A percentile compares a stretch with the other conserved stretches of the same genome.
phyloP scores from a whole-genome alignment of 371 early-diverging fungal genomes.

The Gilbertella persicaria region DNA sequence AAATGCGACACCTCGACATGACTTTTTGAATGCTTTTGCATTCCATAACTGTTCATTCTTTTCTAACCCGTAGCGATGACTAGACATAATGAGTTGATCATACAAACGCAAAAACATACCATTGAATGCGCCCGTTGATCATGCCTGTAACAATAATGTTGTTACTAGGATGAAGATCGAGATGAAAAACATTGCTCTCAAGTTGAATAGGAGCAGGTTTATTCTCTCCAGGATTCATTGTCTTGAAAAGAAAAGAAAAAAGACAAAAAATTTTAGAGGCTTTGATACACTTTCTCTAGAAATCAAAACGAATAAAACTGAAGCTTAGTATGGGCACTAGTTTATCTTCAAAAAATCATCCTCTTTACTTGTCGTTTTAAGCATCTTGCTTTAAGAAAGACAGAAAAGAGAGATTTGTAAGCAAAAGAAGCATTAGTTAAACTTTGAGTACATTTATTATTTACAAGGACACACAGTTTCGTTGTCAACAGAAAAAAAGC shows the following conservation, averaged over 20 bases:
- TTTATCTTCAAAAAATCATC: too few species aligned
- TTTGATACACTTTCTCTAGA: too few species aligned
- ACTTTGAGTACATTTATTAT: too few species aligned
- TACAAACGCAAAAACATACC: slow-evolving; percentile 13
- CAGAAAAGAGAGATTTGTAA: too few species aligned
- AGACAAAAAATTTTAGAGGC: neutral
- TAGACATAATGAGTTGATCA: slow-evolving; percentile 10
- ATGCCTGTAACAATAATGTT: slow-evolving; percentile 70
- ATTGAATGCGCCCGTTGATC: slow-evolving; percentile 71
- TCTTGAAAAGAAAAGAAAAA: too few species aligned
- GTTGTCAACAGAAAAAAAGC: too few species aligned
- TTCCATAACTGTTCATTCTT: slow-evolving; percentile 58
- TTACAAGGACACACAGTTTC: too few species aligned
- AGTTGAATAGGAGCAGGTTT: slow-evolving; percentile 22
- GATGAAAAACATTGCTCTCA: slow-evolving; percentile 59
- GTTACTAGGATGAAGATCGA: slow-evolving; percentile 69
- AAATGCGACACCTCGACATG: slow-evolving; percentile 77
- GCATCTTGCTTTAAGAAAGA: too few species aligned
- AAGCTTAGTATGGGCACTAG: too few species aligned
- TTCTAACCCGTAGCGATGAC: slow-evolving; percentile 45
- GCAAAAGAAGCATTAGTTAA: too few species aligned
- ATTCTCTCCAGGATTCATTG: neutral
- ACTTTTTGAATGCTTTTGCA: slow-evolving; percentile 70
- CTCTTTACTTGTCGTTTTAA: too few species aligned
- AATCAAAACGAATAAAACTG: too few species aligned